Evolutionary conservation across 202 grass and related monocot genomes (phyloP).

Genomic region (Schoenoplectus tabernaemontani): DNA sequence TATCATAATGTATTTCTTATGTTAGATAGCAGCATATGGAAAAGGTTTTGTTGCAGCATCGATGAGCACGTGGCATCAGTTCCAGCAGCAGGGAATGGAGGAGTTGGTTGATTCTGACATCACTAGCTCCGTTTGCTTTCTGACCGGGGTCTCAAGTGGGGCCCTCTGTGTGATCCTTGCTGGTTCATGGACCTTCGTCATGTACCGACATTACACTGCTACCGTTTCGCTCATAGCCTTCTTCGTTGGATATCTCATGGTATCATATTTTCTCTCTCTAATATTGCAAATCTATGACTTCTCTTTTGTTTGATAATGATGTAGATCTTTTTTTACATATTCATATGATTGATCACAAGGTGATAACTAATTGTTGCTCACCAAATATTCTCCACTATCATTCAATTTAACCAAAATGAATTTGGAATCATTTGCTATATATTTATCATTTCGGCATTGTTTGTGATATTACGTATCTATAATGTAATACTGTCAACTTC

Average conservation of each 20-base stretch:
- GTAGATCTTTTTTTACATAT: background rate
- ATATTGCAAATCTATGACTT: background rate
- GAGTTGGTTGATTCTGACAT: slow-evolving; percentile 89
- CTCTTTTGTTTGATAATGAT: background rate
- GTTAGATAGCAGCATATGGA: slow-evolving; percentile 88
- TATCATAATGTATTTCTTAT: background rate
- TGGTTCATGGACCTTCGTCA: slow-evolving; percentile 57
- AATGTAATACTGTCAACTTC: background rate
- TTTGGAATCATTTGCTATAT: background rate
- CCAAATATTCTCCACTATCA: background rate
- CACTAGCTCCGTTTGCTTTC: slow-evolving; percentile 88
- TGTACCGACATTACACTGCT: slow-evolving; percentile 69
- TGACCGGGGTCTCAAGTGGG: slow-evolving; percentile 80
- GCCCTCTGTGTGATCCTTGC: slow-evolving; percentile 66
- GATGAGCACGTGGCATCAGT: slow-evolving; percentile 77
- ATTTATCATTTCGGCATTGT: background rate
- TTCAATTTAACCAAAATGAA: background rate
- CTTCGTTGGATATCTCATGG: slow-evolving; percentile 95
- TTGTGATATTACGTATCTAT: background rate
- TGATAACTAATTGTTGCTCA: background rate
- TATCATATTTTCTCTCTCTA: background rate
- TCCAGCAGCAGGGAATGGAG: slow-evolving; percentile 59
- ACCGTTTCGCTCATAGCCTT: slow-evolving; percentile 82
- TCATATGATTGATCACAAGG: background rate
- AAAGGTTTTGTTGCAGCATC: slow-evolving; percentile 78